phyloP scores from a whole-genome alignment of 495 filamentous ascomycete species.

The Trichoderma asperelloides region DNA sequence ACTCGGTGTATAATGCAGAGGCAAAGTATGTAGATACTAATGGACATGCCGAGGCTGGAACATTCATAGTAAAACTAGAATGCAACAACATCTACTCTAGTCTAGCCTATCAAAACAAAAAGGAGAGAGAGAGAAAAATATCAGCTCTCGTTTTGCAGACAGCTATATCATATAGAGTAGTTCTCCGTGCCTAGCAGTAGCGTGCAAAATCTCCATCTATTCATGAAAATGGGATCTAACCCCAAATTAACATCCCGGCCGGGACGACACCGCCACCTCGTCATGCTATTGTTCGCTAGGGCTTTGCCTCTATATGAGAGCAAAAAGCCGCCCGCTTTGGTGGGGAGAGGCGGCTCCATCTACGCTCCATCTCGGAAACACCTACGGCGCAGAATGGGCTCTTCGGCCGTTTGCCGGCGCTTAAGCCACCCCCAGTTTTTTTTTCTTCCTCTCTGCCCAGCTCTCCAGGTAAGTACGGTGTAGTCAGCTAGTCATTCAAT shows the following conservation, averaged over 20 bases:
- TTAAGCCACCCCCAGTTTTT: neutral
- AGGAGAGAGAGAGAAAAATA: no score
- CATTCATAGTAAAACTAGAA: no score
- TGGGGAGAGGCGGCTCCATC: neutral
- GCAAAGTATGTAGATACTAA: no score
- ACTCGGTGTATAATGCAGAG: no score
- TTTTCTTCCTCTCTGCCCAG: neutral
- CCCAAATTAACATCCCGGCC: neutral
- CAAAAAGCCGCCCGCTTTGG: neutral
- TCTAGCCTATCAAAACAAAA: no score
- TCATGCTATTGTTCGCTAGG: neutral
- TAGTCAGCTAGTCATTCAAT: neutral
- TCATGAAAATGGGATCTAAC: neutral
- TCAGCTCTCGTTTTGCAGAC: no score
- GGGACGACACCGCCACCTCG: neutral
- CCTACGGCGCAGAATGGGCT: neutral
- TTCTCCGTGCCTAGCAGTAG: no score
- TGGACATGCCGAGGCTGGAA: no score
- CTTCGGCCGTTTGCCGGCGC: constrained; percentile 4
- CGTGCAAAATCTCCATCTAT: neutral
- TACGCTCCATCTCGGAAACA: neutral
- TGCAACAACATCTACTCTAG: no score
- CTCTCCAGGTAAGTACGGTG: neutral
- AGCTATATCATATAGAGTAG: no score
- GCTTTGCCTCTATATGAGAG: neutral